Evolutionary conservation across 2,329 filamentous ascomycete species (phyloP).

Genomic region (Penicillium sp.): DNA sequence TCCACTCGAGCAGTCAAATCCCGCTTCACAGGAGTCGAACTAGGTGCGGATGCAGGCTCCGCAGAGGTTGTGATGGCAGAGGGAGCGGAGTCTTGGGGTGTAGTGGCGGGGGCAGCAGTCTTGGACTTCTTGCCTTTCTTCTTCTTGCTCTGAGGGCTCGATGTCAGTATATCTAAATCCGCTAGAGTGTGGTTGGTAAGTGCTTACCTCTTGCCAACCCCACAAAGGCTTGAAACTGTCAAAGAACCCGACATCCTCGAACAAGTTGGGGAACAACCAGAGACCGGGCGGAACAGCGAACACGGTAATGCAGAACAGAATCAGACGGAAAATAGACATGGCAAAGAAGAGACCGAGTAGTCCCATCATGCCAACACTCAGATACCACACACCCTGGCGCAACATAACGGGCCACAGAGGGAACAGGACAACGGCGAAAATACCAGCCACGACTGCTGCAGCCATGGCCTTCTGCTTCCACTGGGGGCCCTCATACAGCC

Average conservation of each 20-base stretch:
- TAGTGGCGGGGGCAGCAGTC: constrained; percentile 18
- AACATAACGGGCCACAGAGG: constrained; percentile 92
- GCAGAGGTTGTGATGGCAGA: constrained; percentile 43
- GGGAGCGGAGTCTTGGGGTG: constrained; percentile 23
- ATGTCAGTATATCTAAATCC: background rate
- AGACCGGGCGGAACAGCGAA: constrained; percentile 82
- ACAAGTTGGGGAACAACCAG: constrained; percentile 98
- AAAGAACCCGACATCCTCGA: constrained; percentile 98
- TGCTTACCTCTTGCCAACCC: constrained; percentile 93
- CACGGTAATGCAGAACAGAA: constrained; percentile 91
- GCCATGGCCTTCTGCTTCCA: constrained; percentile 93
- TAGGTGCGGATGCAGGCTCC: constrained; percentile 40
- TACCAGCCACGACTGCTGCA: constrained; percentile 75
- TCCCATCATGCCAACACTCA: constrained; percentile 90
- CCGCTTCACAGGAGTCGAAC: constrained; percentile 40
- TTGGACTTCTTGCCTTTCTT: constrained; percentile 48
- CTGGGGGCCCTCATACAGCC: constrained; percentile 93
- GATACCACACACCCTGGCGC: constrained; percentile 93
- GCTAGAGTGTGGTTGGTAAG: background rate
- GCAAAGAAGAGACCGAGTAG: constrained; percentile 91
- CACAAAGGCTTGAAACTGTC: constrained; percentile 95
- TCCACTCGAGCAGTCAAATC: constrained; percentile 51
- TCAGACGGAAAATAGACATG: constrained; percentile 96
- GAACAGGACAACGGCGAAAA: constrained; percentile 91
- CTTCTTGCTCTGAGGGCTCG: constrained; percentile 29